Evolutionary conservation across 1,139 yeast species (phyloP), one percentile per base, ranked within the genome.

Genomic region (Sugiyamaella xylanicola): DNA sequence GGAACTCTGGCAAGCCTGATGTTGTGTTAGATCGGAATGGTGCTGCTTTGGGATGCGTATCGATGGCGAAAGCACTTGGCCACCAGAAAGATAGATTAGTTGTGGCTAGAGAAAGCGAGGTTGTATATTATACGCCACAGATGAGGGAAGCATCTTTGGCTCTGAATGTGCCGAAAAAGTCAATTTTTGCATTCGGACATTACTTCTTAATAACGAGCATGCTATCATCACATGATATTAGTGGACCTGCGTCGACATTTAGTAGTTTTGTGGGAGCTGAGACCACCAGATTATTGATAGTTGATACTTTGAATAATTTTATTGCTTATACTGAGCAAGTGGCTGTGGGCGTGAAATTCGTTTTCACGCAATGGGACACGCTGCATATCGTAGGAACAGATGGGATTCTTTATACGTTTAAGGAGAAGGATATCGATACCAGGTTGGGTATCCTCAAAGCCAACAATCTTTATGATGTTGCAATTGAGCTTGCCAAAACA

Each of bases 401-500:
- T 68, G 97, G 97, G 0, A 72, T 87, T 4, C 72, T 93, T 4
- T 85, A 86, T 65, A 80, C 79, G 59, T 71, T 91, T 25, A 83
- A 79, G 50, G 96, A 89, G 68, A 86, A 86, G 65, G 75, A 85
- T 0, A 68, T 86, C 4, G 76, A 80, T 25, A 84, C 85, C 54
- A 89, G 89, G 64, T 74, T 93, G n/a, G 85, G 85, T 41, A 78
- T 85, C 13, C 78, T 91, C 2, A 75, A 85, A 19, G 87, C 85
- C 60, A 76, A 95, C 51, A 87, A 89, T 53, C 73, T 90, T 25
- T 93, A 80, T 62, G 79, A 84, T 17, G 77, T 87, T 53, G 97
- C 98, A 0, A 80, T 87, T 49, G 80, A 82, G 55, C 70, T 93
- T 54, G 95, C 95, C 70, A 75, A 56, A 35, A 81, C 79, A 55